phyloP scores from a whole-genome alignment of 495 filamentous ascomycete genomes.

The Aspergillus bridgeri region DNA sequence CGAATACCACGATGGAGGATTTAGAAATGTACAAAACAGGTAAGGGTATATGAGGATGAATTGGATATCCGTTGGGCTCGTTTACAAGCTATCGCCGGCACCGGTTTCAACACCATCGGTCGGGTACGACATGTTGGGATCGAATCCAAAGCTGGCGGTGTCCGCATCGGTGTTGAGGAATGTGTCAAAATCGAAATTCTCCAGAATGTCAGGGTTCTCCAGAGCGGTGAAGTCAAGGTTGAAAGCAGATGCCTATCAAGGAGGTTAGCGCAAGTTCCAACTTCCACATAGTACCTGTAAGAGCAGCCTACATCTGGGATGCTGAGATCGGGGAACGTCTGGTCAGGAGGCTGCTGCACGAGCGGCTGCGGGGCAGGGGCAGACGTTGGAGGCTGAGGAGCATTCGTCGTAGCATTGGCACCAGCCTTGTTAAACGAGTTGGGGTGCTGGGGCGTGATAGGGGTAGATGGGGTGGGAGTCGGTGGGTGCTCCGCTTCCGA shows the following conservation, averaged over 20 bases:
- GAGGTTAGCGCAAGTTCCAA: slow-evolving; percentile 15
- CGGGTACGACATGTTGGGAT: slow-evolving; percentile 42
- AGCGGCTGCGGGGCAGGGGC: slow-evolving; percentile 40
- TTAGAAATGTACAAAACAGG: slow-evolving; percentile 40
- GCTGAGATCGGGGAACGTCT: slow-evolving; percentile 36
- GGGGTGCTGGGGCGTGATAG: slow-evolving; percentile 77
- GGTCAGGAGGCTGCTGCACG: slow-evolving; percentile 45
- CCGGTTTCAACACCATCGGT: slow-evolving; percentile 51
- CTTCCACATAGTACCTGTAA: background rate
- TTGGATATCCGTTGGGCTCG: slow-evolving; percentile 38
- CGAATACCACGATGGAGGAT: slow-evolving; percentile 16
- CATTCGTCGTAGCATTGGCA: slow-evolving; percentile 46
- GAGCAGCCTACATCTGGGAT: slow-evolving; percentile 40
- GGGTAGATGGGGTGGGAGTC: slow-evolving; percentile 77
- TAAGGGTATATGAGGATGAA: slow-evolving; percentile 48
- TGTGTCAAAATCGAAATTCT: slow-evolving; percentile 94
- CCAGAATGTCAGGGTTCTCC: slow-evolving; percentile 67
- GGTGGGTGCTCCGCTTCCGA: slow-evolving; percentile 71
- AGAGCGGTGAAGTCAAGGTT: slow-evolving; percentile 61
- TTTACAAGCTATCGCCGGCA: slow-evolving; percentile 44
- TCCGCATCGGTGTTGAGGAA: slow-evolving; percentile 71
- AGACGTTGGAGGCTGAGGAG: slow-evolving; percentile 38
- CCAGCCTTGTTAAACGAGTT: slow-evolving; percentile 59
- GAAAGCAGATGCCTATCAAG: slow-evolving; percentile 31
- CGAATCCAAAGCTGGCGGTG: slow-evolving; percentile 50